phyloP scores from a whole-genome alignment of 2,329 filamentous ascomycete species.

The Lomentospora prolificans region DNA sequence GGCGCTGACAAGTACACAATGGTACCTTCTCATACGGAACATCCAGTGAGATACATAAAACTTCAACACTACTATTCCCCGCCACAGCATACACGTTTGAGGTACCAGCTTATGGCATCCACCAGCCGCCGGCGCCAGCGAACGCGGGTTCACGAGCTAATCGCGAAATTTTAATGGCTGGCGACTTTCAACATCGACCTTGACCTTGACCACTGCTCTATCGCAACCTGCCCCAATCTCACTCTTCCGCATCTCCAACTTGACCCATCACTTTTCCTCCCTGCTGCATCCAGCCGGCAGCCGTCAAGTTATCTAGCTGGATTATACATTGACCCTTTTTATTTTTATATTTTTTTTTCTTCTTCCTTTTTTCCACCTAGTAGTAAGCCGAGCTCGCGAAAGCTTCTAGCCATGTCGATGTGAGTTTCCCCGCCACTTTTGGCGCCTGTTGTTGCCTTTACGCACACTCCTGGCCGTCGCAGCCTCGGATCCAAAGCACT shows the following conservation, averaged over 20 bases:
- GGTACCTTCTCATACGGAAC: too few relatives aligned
- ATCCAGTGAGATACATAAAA: too few relatives aligned
- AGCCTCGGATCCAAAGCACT: too few relatives aligned
- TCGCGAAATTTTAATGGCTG: slow-evolving; percentile 2
- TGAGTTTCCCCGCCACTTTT: not conserved
- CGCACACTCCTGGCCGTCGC: too few relatives aligned
- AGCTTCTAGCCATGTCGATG: slow-evolving; percentile 2
- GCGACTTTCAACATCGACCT: not conserved
- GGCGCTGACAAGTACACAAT: too few relatives aligned
- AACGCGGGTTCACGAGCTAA: not conserved
- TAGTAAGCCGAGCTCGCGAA: not conserved
- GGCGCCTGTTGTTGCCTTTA: not conserved
- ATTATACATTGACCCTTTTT: not conserved
- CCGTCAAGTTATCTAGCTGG: not conserved
- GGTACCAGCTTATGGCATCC: not conserved
- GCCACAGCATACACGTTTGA: too few relatives aligned
- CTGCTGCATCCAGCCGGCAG: not conserved
- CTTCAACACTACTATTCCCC: too few relatives aligned
- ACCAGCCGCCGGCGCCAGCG: too few relatives aligned
- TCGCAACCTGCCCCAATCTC: not conserved
- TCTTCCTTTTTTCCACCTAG: too few relatives aligned
- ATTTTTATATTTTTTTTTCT: not conserved
- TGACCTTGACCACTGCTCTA: not conserved
- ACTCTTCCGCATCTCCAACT: not conserved
- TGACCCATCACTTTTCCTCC: not conserved